Percentiles rank a stretch among this genome's conserved stretches.
These are phyloP conservation scores for Entonaema liquescens DNA, from an alignment of 495 filamentous ascomycete species.

Conservation along the genomic window DNA sequence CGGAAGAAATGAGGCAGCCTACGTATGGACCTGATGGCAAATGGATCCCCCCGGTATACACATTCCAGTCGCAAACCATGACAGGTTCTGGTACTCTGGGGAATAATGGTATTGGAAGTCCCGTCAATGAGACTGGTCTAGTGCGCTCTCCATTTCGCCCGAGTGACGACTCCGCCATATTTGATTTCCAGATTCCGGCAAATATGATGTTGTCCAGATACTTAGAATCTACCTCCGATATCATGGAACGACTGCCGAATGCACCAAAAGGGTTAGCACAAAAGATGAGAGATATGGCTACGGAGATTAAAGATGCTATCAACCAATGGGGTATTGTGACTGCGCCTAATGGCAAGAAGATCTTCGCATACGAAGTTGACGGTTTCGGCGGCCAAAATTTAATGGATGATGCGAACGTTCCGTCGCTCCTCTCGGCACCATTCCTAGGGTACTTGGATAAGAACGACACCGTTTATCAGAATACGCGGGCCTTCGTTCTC, in stretches of 20 bases:
- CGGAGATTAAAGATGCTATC: conserved; percentile 62
- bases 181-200: conserved; percentile 65
- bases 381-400: conserved; percentile 62
- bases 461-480: conserved; percentile 58
- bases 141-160: conserved; percentile 70
- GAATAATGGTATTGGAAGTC: conserved; percentile 69
- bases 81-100: conserved; percentile 67
- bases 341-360: conserved; percentile 47
- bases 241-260: conserved; percentile 61
- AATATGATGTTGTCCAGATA: conserved; percentile 74
- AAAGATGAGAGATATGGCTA: conserved; percentile 62
- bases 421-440: conserved; percentile 63
- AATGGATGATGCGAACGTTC: conserved; percentile 73
- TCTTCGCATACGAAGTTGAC: conserved; percentile 70
- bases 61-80: conserved; percentile 65
- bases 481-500: conserved; percentile 60
- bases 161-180: conserved; percentile 68
- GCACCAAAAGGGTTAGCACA: conserved; percentile 55
- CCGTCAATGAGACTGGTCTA: conserved; percentile 67
- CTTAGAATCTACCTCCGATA: conserved; percentile 60
- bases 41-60: conserved; percentile 62
- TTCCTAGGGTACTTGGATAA: conserved; percentile 59
- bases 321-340: conserved; percentile 55
- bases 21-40: conserved; percentile 66
- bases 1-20: conserved; percentile 65